phyloP scores from a whole-genome alignment of 2,329 filamentous ascomycete genomes.

The Fusarium armeniacum region DNA sequence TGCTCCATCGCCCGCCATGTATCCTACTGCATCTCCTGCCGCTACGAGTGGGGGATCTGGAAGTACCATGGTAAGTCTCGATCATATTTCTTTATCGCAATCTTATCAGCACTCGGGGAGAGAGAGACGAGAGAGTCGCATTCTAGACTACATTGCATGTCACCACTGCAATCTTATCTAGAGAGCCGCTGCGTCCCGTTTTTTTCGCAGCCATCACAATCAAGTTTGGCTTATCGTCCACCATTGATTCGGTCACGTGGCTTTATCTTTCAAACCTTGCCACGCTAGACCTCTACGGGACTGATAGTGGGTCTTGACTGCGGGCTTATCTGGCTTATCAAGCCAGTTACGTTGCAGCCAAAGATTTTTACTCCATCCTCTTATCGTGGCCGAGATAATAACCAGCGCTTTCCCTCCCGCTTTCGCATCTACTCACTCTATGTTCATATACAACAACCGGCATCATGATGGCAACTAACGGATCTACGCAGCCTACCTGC shows the following conservation, averaged over 20 bases:
- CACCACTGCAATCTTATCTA: slow-evolving; percentile 32
- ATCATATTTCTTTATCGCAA: slow-evolving; percentile 26
- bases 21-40: slow-evolving; percentile 56
- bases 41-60: slow-evolving; percentile 58
- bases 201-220: slow-evolving; percentile 13
- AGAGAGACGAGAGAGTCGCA: slow-evolving; percentile 11
- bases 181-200: slow-evolving; percentile 26
- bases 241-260: slow-evolving; percentile 52
- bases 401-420: slow-evolving; percentile 52
- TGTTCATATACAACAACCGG: slow-evolving; percentile 54
- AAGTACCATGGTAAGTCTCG: slow-evolving; percentile 58
- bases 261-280: slow-evolving; percentile 44
- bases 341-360: slow-evolving; percentile 50
- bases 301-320: slow-evolving; percentile 34
- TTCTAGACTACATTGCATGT: slow-evolving; percentile 21
- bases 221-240: slow-evolving; percentile 41
- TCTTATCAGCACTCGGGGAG: slow-evolving; percentile 17
- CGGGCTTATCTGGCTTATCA: slow-evolving; percentile 57
- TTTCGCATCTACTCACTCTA: slow-evolving; percentile 42
- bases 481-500: slow-evolving; percentile 88
- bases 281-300: slow-evolving; percentile 42
- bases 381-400: slow-evolving; percentile 58
- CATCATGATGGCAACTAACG: slow-evolving; percentile 68
- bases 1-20: slow-evolving; percentile 46
- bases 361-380: slow-evolving; percentile 55